A percentile compares a stretch with the other conserved stretches of the same genome.
These are phyloP conservation scores for Pseudocohnilembus persalinus DNA, from an alignment of 169 alveolate genomes.

Conservation along the genomic window DNA sequence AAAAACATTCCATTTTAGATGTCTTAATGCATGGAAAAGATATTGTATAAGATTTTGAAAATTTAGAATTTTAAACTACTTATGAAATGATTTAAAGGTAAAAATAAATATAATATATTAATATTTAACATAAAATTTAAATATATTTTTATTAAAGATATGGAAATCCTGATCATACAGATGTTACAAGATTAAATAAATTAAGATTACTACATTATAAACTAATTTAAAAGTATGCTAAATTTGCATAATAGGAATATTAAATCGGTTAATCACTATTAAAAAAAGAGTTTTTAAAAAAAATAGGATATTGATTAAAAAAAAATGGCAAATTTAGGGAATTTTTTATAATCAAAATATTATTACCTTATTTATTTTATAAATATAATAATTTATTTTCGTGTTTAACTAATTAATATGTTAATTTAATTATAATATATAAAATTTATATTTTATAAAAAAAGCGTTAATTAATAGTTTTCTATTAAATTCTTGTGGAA, in stretches of 20 bases:
- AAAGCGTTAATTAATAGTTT: no score
- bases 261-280: slow-evolving; percentile 16
- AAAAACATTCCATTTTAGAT: slow-evolving; percentile 46
- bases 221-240: slow-evolving; percentile 34
- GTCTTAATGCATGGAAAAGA: slow-evolving; percentile 37
- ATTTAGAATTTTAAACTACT: slow-evolving; percentile 6
- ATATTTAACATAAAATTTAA: neutral
- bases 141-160: slow-evolving; percentile 15
- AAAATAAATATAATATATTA: no score
- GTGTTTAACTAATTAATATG: no score
- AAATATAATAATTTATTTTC: no score
- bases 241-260: slow-evolving; percentile 21
- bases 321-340: no score
- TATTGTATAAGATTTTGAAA: slow-evolving; percentile 21
- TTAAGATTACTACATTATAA: slow-evolving; percentile 35
- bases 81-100: slow-evolving; percentile 18
- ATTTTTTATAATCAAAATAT: no score
- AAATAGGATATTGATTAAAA: slow-evolving; percentile 6
- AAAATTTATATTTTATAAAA: no score
- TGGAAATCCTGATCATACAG: slow-evolving; percentile 35
- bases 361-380: no score
- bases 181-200: slow-evolving; percentile 4
- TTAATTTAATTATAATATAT: no score
- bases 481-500: no score
- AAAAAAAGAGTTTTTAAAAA: slow-evolving; percentile 36